phyloP scores from a whole-genome alignment of 805 yeast genomes.

The Zygoascus ofunaensis region DNA sequence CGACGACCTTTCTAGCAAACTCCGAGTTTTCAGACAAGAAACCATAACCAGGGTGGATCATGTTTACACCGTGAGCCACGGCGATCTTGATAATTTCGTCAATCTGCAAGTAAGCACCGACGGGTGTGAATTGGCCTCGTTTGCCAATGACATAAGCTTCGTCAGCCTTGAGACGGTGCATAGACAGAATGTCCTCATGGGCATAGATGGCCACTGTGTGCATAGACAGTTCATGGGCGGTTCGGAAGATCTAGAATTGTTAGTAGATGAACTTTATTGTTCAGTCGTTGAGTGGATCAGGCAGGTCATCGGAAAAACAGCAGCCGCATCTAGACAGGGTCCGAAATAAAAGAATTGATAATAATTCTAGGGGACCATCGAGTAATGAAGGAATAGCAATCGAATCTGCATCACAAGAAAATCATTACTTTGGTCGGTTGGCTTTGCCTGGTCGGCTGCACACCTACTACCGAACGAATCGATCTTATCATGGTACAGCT shows the following conservation, averaged over 20 bases:
- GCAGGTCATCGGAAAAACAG: too few species aligned
- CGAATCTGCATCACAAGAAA: too few species aligned
- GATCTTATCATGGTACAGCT: too few species aligned
- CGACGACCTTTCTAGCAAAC: slow-evolving; percentile 85
- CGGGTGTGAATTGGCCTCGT: slow-evolving; percentile 86
- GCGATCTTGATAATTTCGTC: slow-evolving; percentile 92
- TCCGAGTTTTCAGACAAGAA: slow-evolving; percentile 86
- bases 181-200: slow-evolving; percentile 87
- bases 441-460: too few species aligned
- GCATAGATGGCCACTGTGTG: slow-evolving; percentile 95
- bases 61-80: slow-evolving; percentile 61
- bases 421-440: too few species aligned
- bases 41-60: slow-evolving; percentile 83
- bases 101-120: slow-evolving; percentile 89
- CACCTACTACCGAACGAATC: too few species aligned
- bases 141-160: slow-evolving; percentile 61
- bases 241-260: slow-evolving; percentile 62
- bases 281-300: too few species aligned
- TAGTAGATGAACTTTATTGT: too few species aligned
- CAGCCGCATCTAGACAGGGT: too few species aligned
- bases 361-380: too few species aligned
- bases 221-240: slow-evolving; percentile 96
- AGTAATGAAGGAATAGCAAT: too few species aligned
- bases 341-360: too few species aligned
- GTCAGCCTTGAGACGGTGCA: slow-evolving; percentile 71